A percentile compares a stretch with the other conserved stretches of the same genome.
These are phyloP conservation scores for Polytolypa hystricis DNA, from an alignment of 2,329 filamentous ascomycete species.

Conservation along the genomic window DNA sequence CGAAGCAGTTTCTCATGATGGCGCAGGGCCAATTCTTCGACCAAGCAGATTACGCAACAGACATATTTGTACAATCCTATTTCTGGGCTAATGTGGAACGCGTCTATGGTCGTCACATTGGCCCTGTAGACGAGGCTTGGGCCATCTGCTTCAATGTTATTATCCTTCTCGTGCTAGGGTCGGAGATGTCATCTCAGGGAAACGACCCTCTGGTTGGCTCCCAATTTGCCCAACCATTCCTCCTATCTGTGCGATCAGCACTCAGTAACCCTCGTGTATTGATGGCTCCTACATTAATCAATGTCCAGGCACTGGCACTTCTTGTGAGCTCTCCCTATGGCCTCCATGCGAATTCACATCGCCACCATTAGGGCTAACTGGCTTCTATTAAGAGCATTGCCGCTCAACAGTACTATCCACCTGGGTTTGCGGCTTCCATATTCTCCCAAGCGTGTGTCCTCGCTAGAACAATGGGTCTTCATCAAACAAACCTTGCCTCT, in stretches of 20 bases:
- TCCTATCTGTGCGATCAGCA: constrained; percentile 6
- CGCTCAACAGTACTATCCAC: constrained; percentile 9
- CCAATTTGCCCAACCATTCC: constrained; percentile 9
- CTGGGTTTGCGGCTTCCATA: constrained; percentile 7
- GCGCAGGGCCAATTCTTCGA: constrained; percentile 9
- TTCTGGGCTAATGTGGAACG: constrained; percentile 8
- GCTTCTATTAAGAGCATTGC: constrained; percentile 6
- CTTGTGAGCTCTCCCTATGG: constrained; percentile 8
- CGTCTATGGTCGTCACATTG: constrained; percentile 6
- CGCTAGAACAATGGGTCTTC: constrained; percentile 9
- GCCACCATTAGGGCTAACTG: not conserved
- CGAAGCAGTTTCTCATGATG: constrained; percentile 11
- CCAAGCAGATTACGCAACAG: constrained; percentile 8
- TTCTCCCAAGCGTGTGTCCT: constrained; percentile 11
- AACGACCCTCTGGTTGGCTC: constrained; percentile 4
- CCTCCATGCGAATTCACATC: too few species aligned
- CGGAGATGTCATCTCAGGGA: constrained; percentile 8
- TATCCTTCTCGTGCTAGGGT: constrained; percentile 8
- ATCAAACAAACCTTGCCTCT: constrained; percentile 4
- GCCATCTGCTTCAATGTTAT: constrained; percentile 11
- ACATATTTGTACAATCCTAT: constrained; percentile 10
- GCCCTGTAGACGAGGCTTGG: constrained; percentile 9
- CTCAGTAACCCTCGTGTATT: constrained; percentile 8
- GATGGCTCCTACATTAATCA: constrained; percentile 10
- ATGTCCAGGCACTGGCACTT: constrained; percentile 8